phyloP scores from a whole-genome alignment of 2,329 filamentous ascomycete species.

The Colletotrichum endophyticum region DNA sequence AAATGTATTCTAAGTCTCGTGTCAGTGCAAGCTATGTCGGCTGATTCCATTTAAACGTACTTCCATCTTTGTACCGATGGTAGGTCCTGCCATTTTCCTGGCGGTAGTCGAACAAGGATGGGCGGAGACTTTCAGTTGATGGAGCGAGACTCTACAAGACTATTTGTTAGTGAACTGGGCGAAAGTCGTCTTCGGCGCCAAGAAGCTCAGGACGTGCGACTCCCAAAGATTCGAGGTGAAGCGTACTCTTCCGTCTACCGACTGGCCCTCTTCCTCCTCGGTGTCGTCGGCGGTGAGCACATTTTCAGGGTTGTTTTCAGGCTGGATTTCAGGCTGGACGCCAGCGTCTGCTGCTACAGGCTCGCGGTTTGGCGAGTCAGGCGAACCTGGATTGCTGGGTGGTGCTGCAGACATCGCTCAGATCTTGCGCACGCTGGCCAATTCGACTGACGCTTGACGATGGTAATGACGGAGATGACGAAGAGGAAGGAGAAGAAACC shows the following conservation, averaged over 20 bases:
- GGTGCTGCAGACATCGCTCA: not conserved
- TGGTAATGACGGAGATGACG: not conserved
- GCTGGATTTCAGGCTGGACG: not conserved
- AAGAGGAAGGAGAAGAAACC: not conserved
- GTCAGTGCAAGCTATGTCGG: not conserved
- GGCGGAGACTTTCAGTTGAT: not conserved
- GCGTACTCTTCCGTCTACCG: not conserved
- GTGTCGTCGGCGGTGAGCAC: not conserved
- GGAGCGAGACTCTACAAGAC: not conserved
- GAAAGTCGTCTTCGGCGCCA: not conserved
- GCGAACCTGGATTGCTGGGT: not conserved
- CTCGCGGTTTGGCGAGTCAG: not conserved
- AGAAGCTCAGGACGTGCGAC: not conserved
- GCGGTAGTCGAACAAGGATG: constrained; percentile 34
- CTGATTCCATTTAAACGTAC: not conserved
- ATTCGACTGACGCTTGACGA: not conserved
- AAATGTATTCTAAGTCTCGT: not conserved
- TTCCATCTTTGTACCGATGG: constrained; percentile 27
- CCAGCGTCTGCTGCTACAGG: not conserved
- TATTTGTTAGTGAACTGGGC: not conserved
- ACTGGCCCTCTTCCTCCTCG: not conserved
- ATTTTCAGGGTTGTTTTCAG: not conserved
- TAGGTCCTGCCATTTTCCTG: constrained; percentile 44
- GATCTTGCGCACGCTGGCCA: not conserved
- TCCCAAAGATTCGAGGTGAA: not conserved